These are phyloP conservation scores for Hypoxylon sp. DNA, from an alignment of 2,329 filamentous ascomycete genomes.

Conservation along the genomic window DNA sequence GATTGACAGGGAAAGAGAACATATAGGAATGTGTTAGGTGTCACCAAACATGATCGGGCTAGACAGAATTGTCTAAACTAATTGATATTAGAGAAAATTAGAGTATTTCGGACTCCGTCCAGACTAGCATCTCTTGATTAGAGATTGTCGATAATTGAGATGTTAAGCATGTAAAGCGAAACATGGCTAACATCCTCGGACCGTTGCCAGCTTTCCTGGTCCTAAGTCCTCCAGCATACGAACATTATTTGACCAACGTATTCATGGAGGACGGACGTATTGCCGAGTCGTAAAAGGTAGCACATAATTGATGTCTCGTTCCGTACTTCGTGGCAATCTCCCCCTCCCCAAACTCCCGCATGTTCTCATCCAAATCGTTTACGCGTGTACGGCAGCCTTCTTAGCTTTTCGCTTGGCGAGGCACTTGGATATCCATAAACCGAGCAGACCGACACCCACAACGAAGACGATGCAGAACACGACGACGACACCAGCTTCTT, in stretches of 20 bases:
- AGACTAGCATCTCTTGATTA: conserved; percentile 47
- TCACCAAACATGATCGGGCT: background rate
- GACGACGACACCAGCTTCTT: conserved; percentile 55
- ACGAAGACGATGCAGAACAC: conserved; percentile 56
- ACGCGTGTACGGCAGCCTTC: conserved; percentile 48
- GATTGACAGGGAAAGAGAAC: background rate
- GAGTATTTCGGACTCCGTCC: conserved; percentile 48
- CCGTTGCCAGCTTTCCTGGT: conserved; percentile 33
- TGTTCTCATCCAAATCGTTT: conserved; percentile 39
- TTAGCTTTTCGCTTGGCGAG: conserved; percentile 51
- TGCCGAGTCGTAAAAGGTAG: conserved; percentile 46
- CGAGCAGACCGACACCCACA: conserved; percentile 52
- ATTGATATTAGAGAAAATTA: conserved; percentile 53
- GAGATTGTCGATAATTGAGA: conserved; percentile 42
- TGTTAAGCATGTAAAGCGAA: conserved; percentile 41
- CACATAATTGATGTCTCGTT: conserved; percentile 44
- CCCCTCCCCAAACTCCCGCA: conserved; percentile 28
- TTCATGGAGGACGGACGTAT: conserved; percentile 38
- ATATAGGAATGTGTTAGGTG: too few species aligned
- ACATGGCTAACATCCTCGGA: conserved; percentile 36
- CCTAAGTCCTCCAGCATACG: conserved; percentile 33
- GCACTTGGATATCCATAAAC: conserved; percentile 52
- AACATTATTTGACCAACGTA: conserved; percentile 44
- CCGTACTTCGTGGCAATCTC: conserved; percentile 35
- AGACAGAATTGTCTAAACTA: conserved; percentile 36